These are phyloP conservation scores for Podila verticillata DNA, from an alignment of 192 early-diverging fungal species.

Conservation along the genomic window DNA sequence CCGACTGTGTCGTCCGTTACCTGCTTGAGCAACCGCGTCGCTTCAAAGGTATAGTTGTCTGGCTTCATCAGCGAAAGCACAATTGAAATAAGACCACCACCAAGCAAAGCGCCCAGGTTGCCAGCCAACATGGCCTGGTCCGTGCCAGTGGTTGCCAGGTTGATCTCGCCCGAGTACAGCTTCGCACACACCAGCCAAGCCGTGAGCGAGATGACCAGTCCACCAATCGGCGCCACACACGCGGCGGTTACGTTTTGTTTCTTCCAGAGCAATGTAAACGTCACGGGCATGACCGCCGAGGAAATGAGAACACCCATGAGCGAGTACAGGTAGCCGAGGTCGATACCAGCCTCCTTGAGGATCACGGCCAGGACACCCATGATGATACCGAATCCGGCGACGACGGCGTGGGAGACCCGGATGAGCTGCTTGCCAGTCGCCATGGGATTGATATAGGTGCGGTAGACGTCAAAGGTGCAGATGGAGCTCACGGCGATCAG, in stretches of 20 bases:
- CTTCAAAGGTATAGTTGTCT: slow-evolving; percentile 70
- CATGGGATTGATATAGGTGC: slow-evolving; percentile 74
- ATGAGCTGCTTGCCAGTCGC: slow-evolving; percentile 72
- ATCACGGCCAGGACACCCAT: slow-evolving; percentile 75
- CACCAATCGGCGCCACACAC: slow-evolving; percentile 60
- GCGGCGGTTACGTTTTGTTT: slow-evolving; percentile 71
- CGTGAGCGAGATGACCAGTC: slow-evolving; percentile 60
- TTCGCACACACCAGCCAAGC: slow-evolving; percentile 70
- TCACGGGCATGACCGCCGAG: slow-evolving; percentile 70
- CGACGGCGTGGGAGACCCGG: slow-evolving; percentile 58
- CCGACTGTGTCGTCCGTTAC: slow-evolving; percentile 49
- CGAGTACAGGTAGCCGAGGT: slow-evolving; percentile 72
- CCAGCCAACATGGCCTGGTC: slow-evolving; percentile 84
- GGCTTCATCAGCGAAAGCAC: slow-evolving; percentile 55
- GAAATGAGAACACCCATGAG: slow-evolving; percentile 76
- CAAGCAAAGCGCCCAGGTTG: slow-evolving; percentile 61
- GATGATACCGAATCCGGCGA: slow-evolving; percentile 70
- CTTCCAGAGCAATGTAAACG: slow-evolving; percentile 71
- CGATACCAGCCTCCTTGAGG: slow-evolving; percentile 68
- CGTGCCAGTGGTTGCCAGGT: slow-evolving; percentile 61
- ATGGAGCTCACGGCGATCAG: slow-evolving; percentile 80
- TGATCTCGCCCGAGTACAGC: slow-evolving; percentile 64
- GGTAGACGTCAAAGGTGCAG: slow-evolving; percentile 77
- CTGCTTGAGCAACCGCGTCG: slow-evolving; percentile 56
- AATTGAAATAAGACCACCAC: slow-evolving; percentile 35